phyloP scores from a whole-genome alignment of 305 asterid species.

The Stenogyne calaminthoides region DNA sequence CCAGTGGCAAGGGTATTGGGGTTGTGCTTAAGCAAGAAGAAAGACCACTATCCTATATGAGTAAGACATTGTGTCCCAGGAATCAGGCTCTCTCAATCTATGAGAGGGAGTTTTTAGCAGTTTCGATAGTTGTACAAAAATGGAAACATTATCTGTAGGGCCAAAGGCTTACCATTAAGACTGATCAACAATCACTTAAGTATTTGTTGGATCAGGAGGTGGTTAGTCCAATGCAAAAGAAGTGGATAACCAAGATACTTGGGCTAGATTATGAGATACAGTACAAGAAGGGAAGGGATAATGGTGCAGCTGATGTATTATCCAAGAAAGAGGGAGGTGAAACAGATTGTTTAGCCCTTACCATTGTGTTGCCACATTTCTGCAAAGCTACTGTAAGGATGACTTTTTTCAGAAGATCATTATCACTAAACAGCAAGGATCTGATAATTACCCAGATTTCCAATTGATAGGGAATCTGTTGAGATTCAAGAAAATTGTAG shows the following conservation, averaged over 20 bases:
- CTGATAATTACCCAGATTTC: not conserved
- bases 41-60: no score
- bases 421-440: rapidly evolving
- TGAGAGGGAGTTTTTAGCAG: no score
- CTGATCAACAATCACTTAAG: not conserved
- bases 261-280: not conserved
- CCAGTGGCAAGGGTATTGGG: no score
- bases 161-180: no score
- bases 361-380: not conserved
- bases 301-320: not conserved
- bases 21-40: no score
- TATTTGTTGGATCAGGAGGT: not conserved
- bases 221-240: not conserved
- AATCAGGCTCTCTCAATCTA: no score
- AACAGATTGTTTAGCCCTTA: no score
- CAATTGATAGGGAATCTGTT: not conserved
- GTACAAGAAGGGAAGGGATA: not conserved
- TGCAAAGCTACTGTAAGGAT: not conserved
- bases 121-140: no score
- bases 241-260: not conserved
- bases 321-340: not conserved
- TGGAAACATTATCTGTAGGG: no score
- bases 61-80: no score
- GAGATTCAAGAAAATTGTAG: not conserved
- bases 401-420: not conserved